These are phyloP conservation scores for Penicillium salamii DNA, from an alignment of 495 filamentous ascomycete species.

Conservation along the genomic window DNA sequence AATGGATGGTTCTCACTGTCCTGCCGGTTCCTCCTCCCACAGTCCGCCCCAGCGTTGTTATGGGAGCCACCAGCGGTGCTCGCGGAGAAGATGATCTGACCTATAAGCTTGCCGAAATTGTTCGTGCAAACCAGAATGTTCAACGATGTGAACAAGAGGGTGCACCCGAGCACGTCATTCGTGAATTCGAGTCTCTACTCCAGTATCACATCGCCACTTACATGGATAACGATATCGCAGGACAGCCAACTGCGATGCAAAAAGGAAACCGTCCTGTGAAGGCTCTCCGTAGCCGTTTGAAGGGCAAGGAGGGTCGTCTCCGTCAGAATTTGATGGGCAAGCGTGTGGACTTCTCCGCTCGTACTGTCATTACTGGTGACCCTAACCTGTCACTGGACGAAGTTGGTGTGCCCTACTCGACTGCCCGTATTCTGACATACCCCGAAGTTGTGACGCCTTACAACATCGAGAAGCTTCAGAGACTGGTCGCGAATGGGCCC, in stretches of 20 bases:
- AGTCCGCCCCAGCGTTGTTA: slow-evolving; percentile 93
- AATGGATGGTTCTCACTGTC: slow-evolving; percentile 98
- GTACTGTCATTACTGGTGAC: slow-evolving; percentile 98
- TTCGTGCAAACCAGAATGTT: slow-evolving; percentile 95
- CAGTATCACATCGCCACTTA: slow-evolving; percentile 98
- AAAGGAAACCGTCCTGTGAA: slow-evolving; percentile 96
- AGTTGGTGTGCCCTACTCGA: slow-evolving; percentile 89
- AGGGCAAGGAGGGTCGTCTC: slow-evolving; percentile 96
- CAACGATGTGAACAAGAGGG: slow-evolving; percentile 83
- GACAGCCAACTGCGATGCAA: slow-evolving; percentile 90
- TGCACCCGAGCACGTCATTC: slow-evolving; percentile 81
- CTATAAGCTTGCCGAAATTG: slow-evolving; percentile 97
- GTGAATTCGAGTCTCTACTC: slow-evolving; percentile 86
- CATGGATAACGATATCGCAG: slow-evolving; percentile 99
- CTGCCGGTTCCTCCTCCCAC: slow-evolving; percentile 93
- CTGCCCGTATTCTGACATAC: slow-evolving; percentile 87
- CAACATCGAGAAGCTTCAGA: slow-evolving; percentile 90
- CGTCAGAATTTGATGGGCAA: slow-evolving; percentile 99
- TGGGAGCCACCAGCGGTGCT: slow-evolving; percentile 77
- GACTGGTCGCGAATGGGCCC: slow-evolving; percentile 86
- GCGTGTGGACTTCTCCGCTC: slow-evolving; percentile 98
- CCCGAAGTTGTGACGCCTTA: slow-evolving; percentile 97
- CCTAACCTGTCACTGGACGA: slow-evolving; percentile 94
- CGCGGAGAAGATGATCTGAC: slow-evolving; percentile 98
- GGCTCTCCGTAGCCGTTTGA: slow-evolving; percentile 90